Base-by-base conservation (phyloP, 148 eudicot genomes). In the Euryodendron excelsum region DNA sequence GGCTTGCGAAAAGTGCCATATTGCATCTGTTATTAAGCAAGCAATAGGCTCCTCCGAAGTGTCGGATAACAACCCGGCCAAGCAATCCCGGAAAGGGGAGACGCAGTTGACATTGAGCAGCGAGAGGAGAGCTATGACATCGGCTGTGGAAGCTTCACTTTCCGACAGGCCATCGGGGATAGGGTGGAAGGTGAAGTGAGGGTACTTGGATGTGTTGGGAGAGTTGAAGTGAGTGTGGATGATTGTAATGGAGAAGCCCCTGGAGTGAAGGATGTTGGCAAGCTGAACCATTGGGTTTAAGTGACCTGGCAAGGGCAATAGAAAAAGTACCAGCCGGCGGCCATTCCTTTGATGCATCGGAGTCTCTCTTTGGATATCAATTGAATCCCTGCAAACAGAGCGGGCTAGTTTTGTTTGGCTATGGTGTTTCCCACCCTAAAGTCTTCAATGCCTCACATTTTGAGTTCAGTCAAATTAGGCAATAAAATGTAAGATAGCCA, bases 11-110 rank as follows among this genome's bases (percentile, higher is more conserved):
- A 67, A 77, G 63, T 80, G 78, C 81, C 79, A 85, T 20, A 81
- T n/a, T 3, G 85, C 82, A 85, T 92, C 94, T 4, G 91, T 75
- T 10, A 92, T 88, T 58, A 92, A 70, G 78, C 92, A 89, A 63
- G 84, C 83, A 76, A 87, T 69, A 27, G 74, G 78, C 73, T 77
- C 64, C 58, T 63, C 47, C 34, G 58, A 25, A 17, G 4, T 21
- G 30, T 52, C 12, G 27, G 45, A 44, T 55, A 77, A 6, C 52
- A 77, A 36, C 28, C 36, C 47, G 20, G 78, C 56, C 82, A 89
- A 78, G 72, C 86, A 77, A 7, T 83, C 76, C 73, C 55, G 78
- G 25, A 89, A 80, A 4, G 87, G 82, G 14, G 14, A 62, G 2
- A 79, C 78, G 31, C 89, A 86, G 23, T 75, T 82, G 0, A 23